phyloP scores from a whole-genome alignment of 106 monocot species.

The Dendrobium chrysotoxum region DNA sequence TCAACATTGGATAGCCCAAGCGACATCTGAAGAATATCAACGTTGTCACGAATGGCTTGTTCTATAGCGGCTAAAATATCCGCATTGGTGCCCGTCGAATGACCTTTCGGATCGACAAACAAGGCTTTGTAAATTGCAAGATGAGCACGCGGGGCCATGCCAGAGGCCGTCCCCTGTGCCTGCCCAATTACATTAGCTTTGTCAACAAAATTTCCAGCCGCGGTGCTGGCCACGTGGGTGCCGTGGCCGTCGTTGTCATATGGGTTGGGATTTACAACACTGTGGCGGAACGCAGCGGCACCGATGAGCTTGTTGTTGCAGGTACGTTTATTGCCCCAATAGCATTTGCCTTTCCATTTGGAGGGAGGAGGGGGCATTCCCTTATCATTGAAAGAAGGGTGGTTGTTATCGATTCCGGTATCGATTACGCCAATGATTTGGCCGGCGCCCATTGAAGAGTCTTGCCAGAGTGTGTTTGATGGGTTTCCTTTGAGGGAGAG shows the following conservation, averaged over 20 bases:
- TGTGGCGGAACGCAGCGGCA: constrained; percentile 1
- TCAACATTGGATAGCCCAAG: background rate
- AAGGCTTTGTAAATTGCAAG: constrained; percentile 21
- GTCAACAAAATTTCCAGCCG: constrained; percentile 14
- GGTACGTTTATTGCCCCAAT: background rate
- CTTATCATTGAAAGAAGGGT: constrained; percentile 30
- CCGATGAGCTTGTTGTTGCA: constrained; percentile 23
- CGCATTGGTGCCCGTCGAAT: background rate
- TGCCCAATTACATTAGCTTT: constrained; percentile 9
- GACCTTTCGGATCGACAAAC: background rate
- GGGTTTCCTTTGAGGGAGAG: constrained; percentile 16
- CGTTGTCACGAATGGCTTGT: constrained; percentile 16
- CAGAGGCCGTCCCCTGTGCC: constrained; percentile 14
- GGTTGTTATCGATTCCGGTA: constrained; percentile 24
- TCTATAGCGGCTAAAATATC: constrained; percentile 10
- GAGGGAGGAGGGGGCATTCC: constrained; percentile 14
- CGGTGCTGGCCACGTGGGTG: constrained; percentile 19
- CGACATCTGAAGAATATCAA: constrained; percentile 22
- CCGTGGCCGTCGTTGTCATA: constrained; percentile 15
- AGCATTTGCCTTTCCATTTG: constrained; percentile 22
- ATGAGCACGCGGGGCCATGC: constrained; percentile 20
- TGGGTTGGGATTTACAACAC: background rate
- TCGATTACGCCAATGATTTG: constrained; percentile 41
- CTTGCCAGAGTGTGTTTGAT: constrained; percentile 2
- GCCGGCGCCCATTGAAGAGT: constrained; percentile 18